These are phyloP conservation scores for Rhodotorula kratochvilovae DNA, from an alignment of 768 basidiomycete species.

Conservation along the genomic window DNA sequence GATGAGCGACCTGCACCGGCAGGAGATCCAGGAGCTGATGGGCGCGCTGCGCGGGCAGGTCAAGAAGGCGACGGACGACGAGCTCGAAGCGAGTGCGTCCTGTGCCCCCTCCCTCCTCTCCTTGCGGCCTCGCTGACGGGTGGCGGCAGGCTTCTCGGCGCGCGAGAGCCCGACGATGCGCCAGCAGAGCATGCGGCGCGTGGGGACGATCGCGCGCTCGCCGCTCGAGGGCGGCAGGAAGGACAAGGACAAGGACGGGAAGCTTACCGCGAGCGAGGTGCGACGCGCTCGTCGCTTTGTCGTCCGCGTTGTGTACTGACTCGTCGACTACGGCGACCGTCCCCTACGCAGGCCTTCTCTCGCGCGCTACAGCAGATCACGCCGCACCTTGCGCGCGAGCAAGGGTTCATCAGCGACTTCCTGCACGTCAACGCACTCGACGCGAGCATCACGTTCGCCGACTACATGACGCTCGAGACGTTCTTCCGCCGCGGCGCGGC, in stretches of 20 bases:
- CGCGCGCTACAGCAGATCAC: constrained; percentile 70
- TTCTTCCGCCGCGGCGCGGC: constrained; percentile 92
- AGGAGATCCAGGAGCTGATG: constrained; percentile 72
- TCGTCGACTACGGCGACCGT: no score
- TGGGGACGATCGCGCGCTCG: constrained; percentile 76
- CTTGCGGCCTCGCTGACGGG: no score
- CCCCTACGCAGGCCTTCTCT: constrained; percentile 60
- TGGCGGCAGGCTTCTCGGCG: constrained; percentile 13
- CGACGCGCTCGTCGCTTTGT: no score
- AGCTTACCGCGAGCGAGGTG: constrained; percentile 69
- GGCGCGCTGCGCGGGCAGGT: constrained; percentile 58
- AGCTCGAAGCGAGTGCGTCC: constrained; percentile 63
- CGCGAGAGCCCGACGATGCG: constrained; percentile 31
- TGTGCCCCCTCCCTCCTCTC: background rate
- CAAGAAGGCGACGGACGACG: constrained; percentile 67
- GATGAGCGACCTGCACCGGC: constrained; percentile 71
- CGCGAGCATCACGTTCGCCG: constrained; percentile 72
- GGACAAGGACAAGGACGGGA: constrained; percentile 54
- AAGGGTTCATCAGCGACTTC: constrained; percentile 84
- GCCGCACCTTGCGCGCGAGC: constrained; percentile 71
- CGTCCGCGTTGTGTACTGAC: no score
- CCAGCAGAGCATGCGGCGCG: constrained; percentile 61
- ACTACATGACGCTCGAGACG: constrained; percentile 87
- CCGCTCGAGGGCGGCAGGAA: constrained; percentile 50
- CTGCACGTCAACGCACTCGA: constrained; percentile 82